Base-by-base conservation (phyloP, 768 basidiomycete species). In the Flagelloscypha sp. region DNA sequence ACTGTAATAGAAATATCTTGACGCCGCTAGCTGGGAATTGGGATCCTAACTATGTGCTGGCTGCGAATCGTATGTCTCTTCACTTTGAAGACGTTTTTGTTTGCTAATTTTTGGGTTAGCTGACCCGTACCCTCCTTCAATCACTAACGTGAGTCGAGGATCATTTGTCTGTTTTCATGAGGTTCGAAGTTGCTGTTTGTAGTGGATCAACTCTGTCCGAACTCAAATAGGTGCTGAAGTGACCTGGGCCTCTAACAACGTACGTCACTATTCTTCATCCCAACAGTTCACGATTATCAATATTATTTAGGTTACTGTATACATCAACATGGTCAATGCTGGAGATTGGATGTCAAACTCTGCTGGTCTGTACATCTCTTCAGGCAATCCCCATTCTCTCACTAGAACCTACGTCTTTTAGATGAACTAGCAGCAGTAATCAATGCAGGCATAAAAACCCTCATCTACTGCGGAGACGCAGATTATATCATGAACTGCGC, bases 301-400 rank as follows among this genome's bases (percentile, higher is more conserved):
- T n/a, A n/a, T n/a, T n/a, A n/a, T n/a, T n/a, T n/a, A n/a, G n/a
- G n/a, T n/a, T n/a, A n/a, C 36, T 4, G 58, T 65, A 17, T 63
- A 60, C 40, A 24, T 38, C 19, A 56, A 61, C 40, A 63, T 65
- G 33, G 55, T 55, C 7, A 20, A 31, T 10, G 60, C 63, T 3
- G 63, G 62, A 17, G 63, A 65, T 34, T 63, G 60, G 61, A 65
- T 62, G 58, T 47, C 48, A 27, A 59, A 54, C 40, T 55, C 56
- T 16, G 34, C 45, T 6, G 54, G 53, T 4, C 18, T 53, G 36
- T 49, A n/a, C n/a, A n/a, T n/a, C n/a, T 48, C 56, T 28, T 27
- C 63, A n/a, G 71, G 68, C 0, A 41, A 68, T 40, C 54, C n/a
- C n/a, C n/a, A n/a, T n/a, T n/a, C n/a, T n/a, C n/a, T n/a, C n/a